phyloP scores from a whole-genome alignment of 1,284 basidiomycete species.

The Malassezia dermatis region DNA sequence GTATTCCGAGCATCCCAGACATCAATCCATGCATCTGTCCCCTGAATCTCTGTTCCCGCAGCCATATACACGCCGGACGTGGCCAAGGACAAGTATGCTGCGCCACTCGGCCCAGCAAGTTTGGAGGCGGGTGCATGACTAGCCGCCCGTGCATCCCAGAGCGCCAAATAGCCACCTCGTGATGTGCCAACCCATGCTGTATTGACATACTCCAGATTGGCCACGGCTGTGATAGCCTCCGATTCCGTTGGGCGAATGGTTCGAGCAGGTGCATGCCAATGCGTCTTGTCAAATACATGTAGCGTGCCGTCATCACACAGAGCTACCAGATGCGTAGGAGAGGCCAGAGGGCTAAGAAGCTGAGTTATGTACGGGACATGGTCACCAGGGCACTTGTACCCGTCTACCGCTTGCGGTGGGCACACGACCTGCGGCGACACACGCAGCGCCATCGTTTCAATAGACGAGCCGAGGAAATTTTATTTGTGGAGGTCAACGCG shows the following conservation, averaged over 20 bases:
- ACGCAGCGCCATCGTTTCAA: constrained; percentile 1
- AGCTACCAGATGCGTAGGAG: constrained; percentile 21
- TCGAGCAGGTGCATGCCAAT: constrained; percentile 15
- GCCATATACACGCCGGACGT: constrained; percentile 22
- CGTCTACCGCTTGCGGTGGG: background rate
- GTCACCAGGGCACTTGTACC: background rate
- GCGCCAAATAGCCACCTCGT: constrained; percentile 19
- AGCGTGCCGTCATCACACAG: constrained; percentile 24
- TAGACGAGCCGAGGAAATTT: background rate
- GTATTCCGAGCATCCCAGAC: constrained; percentile 33
- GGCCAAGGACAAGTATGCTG: constrained; percentile 28
- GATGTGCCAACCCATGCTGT: constrained; percentile 17
- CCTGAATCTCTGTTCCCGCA: constrained; percentile 38
- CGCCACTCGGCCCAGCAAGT: constrained; percentile 19
- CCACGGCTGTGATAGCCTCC: constrained; percentile 19
- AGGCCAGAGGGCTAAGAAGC: constrained; percentile 23
- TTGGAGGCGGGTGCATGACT: constrained; percentile 14
- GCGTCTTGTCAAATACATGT: constrained; percentile 28
- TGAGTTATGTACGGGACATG: constrained; percentile 24
- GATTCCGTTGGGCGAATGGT: constrained; percentile 18
- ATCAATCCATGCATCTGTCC: constrained; percentile 35
- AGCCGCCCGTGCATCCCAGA: constrained; percentile 25
- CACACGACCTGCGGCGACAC: constrained; percentile 6
- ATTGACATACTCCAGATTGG: constrained; percentile 4
- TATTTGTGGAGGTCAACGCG: background rate